Evolutionary conservation across 345 rosid species (phyloP).

Genomic region (Erodium maritimum): DNA sequence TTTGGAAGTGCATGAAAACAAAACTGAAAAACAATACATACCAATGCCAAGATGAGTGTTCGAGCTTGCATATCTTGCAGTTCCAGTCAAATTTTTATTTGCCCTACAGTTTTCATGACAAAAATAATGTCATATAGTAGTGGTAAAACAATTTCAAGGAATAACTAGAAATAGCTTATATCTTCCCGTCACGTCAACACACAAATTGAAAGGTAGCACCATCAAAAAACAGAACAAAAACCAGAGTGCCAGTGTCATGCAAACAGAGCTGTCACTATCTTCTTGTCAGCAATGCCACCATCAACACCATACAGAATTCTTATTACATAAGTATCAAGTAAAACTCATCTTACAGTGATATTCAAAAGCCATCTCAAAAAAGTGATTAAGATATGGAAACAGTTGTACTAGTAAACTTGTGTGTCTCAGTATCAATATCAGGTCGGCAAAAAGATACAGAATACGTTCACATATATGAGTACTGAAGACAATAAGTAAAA

Average conservation of each 20-base stretch:
- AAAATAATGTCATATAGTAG: not conserved
- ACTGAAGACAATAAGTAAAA: too few relatives aligned
- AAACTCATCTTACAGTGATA: too few relatives aligned
- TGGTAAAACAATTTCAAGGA: not conserved
- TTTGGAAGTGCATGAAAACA: not conserved
- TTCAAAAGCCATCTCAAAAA: too few relatives aligned
- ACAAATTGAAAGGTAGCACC: not conserved
- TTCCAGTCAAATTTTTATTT: slow-evolving; percentile 91
- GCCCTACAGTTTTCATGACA: slow-evolving; percentile 38
- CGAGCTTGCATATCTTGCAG: slow-evolving; percentile 99
- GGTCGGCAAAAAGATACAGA: not conserved
- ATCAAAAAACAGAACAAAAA: not conserved
- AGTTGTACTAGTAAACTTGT: too few relatives aligned
- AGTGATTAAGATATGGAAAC: too few relatives aligned
- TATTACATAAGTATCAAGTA: not conserved
- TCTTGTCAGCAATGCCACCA: not conserved
- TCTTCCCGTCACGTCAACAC: not conserved
- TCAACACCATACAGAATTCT: not conserved
- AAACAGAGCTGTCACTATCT: not conserved
- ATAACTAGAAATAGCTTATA: not conserved
- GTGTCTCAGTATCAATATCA: too few relatives aligned
- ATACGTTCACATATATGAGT: too few relatives aligned
- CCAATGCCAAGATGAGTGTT: slow-evolving; percentile 98
- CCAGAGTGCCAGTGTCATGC: not conserved
- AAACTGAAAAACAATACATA: slow-evolving; percentile 13